Conservation (phyloP, 768 basidiomycete species). For the Podaxis rugospora region DNA sequence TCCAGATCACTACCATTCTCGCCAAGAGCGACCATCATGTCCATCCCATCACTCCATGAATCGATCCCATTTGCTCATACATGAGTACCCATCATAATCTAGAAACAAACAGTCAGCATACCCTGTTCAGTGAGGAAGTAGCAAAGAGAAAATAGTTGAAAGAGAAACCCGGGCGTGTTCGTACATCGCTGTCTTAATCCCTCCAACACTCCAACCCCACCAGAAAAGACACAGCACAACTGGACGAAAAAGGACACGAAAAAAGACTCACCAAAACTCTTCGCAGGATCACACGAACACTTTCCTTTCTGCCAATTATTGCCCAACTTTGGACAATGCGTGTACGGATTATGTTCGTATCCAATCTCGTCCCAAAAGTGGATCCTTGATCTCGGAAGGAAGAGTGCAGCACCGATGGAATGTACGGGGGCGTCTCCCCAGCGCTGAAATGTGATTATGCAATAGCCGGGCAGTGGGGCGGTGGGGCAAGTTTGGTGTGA, state of each 20-base stretch:
- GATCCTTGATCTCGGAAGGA: conserved; percentile 52
- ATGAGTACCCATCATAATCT: conserved; percentile 59
- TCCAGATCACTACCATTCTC: no score
- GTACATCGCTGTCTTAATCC: no score
- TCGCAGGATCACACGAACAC: conserved; percentile 54
- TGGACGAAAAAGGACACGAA: neutral
- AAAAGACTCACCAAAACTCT: conserved; percentile 53
- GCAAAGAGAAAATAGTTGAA: neutral
- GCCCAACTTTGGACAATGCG: conserved; percentile 54
- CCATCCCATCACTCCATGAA: conserved; percentile 18
- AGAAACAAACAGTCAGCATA: neutral
- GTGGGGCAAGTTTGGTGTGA: no score
- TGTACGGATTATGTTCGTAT: conserved; percentile 73
- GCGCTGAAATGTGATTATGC: conserved; percentile 21
- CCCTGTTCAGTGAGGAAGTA: neutral
- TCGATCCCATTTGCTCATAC: conserved; percentile 50
- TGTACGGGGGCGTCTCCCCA: conserved; percentile 68
- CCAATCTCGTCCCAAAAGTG: conserved; percentile 79
- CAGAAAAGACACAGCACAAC: neutral
- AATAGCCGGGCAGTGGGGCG: conserved; percentile 16
- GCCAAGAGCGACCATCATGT: no score
- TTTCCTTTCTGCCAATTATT: conserved; percentile 46
- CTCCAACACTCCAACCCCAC: neutral
- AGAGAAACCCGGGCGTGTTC: no score
- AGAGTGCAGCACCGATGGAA: conserved; percentile 60